A percentile compares a stretch with the other conserved stretches of the same genome.
phyloP scores from a whole-genome alignment of 78 protist genomes.

The Dictyostelium firmibasis region DNA sequence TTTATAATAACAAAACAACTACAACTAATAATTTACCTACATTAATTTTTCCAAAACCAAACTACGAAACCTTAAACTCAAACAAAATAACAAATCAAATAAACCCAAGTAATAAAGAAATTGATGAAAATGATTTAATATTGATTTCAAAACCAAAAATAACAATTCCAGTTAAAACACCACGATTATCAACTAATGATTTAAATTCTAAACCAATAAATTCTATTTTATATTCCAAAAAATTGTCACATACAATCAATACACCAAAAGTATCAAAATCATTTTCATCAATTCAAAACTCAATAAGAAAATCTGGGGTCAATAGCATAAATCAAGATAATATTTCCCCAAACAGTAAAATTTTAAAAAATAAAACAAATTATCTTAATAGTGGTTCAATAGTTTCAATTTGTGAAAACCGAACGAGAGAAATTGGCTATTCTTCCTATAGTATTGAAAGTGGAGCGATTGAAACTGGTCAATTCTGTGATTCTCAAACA shows the following conservation, averaged over 20 bases:
- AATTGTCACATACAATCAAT: not conserved
- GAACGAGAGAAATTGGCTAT: conserved; percentile 50
- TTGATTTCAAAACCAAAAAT: not conserved
- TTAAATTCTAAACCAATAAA: not conserved
- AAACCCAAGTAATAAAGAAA: not conserved
- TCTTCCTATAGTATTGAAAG: conserved; percentile 13
- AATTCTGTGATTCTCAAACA: conserved; percentile 73
- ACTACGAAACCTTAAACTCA: not conserved
- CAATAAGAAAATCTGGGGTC: not conserved
- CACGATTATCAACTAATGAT: not conserved
- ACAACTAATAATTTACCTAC: not conserved
- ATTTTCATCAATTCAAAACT: not conserved
- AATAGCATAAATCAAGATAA: not conserved
- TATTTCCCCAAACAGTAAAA: not conserved
- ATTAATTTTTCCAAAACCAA: not conserved
- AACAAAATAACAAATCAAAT: not conserved
- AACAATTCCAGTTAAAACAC: not conserved
- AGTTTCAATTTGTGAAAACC: conserved; percentile 31
- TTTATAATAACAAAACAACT: not conserved
- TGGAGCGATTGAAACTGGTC: conserved; percentile 58
- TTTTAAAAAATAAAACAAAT: not conserved
- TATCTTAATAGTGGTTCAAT: not conserved
- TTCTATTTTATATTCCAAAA: not conserved
- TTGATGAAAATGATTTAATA: not conserved
- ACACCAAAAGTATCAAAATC: not conserved